Evolutionary conservation across 805 yeast species (phyloP).

Genomic region (Saccharomycopsis fibuligera): DNA sequence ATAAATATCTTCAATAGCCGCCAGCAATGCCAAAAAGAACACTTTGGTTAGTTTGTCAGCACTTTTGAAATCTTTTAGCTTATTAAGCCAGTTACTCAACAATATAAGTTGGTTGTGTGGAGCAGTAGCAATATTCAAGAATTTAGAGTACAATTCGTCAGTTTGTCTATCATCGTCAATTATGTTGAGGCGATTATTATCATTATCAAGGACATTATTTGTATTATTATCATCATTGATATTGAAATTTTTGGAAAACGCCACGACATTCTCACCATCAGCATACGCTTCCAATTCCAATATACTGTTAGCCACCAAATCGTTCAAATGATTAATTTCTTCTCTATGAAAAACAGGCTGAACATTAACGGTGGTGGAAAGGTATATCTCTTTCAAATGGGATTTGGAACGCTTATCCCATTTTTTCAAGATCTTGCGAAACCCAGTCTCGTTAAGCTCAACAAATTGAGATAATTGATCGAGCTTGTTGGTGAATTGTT

Average conservation of each 20-base stretch:
- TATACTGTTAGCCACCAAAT: slow-evolving; percentile 57
- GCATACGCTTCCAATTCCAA: slow-evolving; percentile 70
- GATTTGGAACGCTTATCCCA: slow-evolving; percentile 98
- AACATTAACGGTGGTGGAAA: slow-evolving; percentile 88
- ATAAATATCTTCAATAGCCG: slow-evolving; percentile 59
- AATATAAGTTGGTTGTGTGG: slow-evolving; percentile 30
- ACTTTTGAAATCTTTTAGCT: slow-evolving; percentile 35
- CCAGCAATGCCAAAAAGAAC: slow-evolving; percentile 59
- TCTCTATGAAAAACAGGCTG: slow-evolving; percentile 94
- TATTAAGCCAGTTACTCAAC: slow-evolving; percentile 39
- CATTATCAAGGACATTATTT: too few species aligned
- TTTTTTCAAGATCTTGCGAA: slow-evolving; percentile 89
- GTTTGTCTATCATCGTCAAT: slow-evolving; percentile 38
- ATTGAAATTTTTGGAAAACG: slow-evolving; percentile 6
- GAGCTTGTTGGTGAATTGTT: slow-evolving; percentile 82
- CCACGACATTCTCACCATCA: slow-evolving; percentile 39
- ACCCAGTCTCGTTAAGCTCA: slow-evolving; percentile 92
- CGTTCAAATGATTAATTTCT: slow-evolving; percentile 79
- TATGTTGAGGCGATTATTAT: slow-evolving; percentile 27
- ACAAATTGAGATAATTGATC: slow-evolving; percentile 88
- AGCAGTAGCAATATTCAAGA: slow-evolving; percentile 45
- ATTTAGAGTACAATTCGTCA: slow-evolving; percentile 69
- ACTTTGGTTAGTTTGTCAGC: slow-evolving; percentile 56
- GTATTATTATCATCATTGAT: slow-evolving; percentile 2
- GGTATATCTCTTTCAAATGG: slow-evolving; percentile 85